Evolutionary conservation across 345 rosid genomes (phyloP).

Genomic region (Bruguiera sexangula): DNA sequence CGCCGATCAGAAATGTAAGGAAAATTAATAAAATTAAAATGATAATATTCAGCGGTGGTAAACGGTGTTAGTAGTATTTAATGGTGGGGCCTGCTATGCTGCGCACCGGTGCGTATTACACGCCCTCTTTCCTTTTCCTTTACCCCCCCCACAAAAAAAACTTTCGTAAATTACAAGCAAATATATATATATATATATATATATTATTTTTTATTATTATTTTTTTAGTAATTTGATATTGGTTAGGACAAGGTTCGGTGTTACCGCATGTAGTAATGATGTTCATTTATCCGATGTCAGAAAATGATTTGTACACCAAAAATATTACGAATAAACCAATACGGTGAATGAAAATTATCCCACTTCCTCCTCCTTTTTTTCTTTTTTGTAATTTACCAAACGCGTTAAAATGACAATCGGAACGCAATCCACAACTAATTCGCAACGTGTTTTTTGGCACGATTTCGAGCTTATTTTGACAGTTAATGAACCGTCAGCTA

Average conservation of each 20-base stretch:
- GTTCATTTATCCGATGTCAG: too few species aligned
- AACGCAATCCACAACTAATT: too few species aligned
- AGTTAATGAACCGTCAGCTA: too few species aligned
- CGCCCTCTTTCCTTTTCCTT: conserved; percentile 1
- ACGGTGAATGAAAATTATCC: neutral
- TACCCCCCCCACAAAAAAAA: neutral
- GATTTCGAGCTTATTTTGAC: too few species aligned
- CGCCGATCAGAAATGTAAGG: conserved; percentile 39
- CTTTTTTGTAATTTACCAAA: too few species aligned
- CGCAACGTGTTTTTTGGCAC: too few species aligned
- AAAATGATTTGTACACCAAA: neutral
- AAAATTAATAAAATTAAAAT: conserved; percentile 36
- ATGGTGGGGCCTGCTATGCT: conserved; percentile 36
- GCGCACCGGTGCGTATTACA: conserved; percentile 28
- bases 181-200: neutral
- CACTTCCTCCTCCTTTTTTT: too few species aligned
- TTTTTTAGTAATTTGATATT: neutral
- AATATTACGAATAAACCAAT: neutral
- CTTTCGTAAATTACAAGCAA: neutral
- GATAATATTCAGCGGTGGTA: conserved; percentile 43
- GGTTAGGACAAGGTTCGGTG: too few species aligned
- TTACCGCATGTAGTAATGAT: too few species aligned
- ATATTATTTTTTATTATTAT: neutral
- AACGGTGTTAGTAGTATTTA: conserved; percentile 50
- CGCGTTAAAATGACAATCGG: too few species aligned